Percentiles rank a stretch among this genome's conserved stretches.
These are phyloP conservation scores for Starmerella apicola DNA, from an alignment of 805 yeast genomes.

Conservation along the genomic window DNA sequence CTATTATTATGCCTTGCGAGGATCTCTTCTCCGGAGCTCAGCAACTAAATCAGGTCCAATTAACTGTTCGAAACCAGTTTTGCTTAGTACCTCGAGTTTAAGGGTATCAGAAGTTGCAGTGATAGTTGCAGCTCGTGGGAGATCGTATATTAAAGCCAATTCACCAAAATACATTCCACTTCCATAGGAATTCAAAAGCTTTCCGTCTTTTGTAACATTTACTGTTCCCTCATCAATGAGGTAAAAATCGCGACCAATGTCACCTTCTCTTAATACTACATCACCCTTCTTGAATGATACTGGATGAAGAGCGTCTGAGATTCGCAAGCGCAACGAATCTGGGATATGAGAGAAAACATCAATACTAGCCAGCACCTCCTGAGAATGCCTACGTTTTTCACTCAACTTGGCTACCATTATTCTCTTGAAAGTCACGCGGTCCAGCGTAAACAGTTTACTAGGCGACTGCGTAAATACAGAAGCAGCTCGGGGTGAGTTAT, in stretches of 20 bases:
- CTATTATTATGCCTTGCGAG: conserved; percentile 32
- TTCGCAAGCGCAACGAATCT: conserved; percentile 70
- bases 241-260: conserved; percentile 63
- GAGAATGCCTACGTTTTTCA: conserved; percentile 81
- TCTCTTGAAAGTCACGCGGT: conserved; percentile 82
- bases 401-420: conserved; percentile 83
- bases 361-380: conserved; percentile 73
- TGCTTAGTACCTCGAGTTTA: conserved; percentile 83
- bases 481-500: conserved; percentile 95
- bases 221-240: conserved; percentile 74
- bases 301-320: conserved; percentile 88
- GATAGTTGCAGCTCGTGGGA: conserved; percentile 91
- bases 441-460: conserved; percentile 79
- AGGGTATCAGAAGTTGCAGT: conserved; percentile 53
- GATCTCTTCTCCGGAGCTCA: conserved; percentile 74
- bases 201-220: conserved; percentile 49
- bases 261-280: conserved; percentile 75
- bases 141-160: conserved; percentile 79
- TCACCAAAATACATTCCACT: conserved; percentile 96
- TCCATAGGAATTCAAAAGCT: conserved; percentile 42
- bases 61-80: conserved; percentile 84
- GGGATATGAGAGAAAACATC: conserved; percentile 65
- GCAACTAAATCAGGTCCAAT: conserved; percentile 83
- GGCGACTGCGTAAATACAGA: conserved; percentile 68
- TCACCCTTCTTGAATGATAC: conserved; percentile 59